Conservation (phyloP, 2,329 filamentous ascomycete genomes). For the Xenoacremonium recifei region DNA sequence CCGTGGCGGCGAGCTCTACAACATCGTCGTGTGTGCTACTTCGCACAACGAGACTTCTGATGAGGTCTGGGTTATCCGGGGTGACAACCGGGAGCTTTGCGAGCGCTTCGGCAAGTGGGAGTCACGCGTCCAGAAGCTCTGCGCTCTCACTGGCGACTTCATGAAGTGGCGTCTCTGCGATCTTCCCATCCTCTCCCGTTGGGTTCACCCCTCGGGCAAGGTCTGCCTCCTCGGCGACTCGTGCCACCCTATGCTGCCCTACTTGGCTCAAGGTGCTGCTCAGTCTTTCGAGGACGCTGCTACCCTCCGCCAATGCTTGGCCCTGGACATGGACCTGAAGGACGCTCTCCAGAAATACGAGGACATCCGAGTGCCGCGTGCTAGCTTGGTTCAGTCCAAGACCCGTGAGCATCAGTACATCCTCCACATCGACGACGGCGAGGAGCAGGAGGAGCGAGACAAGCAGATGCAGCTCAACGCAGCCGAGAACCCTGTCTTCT, state of each 20-base stretch:
- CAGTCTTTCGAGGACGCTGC: constrained; percentile 4
- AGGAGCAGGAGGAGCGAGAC: constrained; percentile 53
- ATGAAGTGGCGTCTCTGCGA: constrained; percentile 48
- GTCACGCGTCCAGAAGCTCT: constrained; percentile 32
- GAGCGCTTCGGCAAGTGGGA: constrained; percentile 36
- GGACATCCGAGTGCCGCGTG: constrained; percentile 15
- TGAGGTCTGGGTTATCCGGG: constrained; percentile 24
- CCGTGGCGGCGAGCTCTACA: constrained; percentile 56
- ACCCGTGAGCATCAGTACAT: constrained; percentile 47
- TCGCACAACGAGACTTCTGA: constrained; percentile 2
- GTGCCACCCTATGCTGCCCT: constrained; percentile 6
- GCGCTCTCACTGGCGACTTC: constrained; percentile 34
- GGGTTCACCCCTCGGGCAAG: constrained; percentile 39
- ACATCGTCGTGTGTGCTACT: constrained; percentile 55
- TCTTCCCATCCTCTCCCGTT: constrained; percentile 36
- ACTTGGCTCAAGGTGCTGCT: constrained; percentile 7
- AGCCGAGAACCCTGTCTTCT: constrained; percentile 13
- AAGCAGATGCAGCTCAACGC: constrained; percentile 9
- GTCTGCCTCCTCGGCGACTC: constrained; percentile 19
- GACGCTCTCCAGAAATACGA: constrained; percentile 3
- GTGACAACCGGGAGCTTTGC: constrained; percentile 33
- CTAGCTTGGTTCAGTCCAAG: constrained; percentile 16
- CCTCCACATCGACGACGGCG: constrained; percentile 58
- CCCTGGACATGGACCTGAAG: not conserved
- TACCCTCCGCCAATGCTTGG: not conserved